Evolutionary conservation across 2,329 filamentous ascomycete genomes (phyloP), one percentile per base, ranked within the genome.

Genomic region (Beauveria australis): DNA sequence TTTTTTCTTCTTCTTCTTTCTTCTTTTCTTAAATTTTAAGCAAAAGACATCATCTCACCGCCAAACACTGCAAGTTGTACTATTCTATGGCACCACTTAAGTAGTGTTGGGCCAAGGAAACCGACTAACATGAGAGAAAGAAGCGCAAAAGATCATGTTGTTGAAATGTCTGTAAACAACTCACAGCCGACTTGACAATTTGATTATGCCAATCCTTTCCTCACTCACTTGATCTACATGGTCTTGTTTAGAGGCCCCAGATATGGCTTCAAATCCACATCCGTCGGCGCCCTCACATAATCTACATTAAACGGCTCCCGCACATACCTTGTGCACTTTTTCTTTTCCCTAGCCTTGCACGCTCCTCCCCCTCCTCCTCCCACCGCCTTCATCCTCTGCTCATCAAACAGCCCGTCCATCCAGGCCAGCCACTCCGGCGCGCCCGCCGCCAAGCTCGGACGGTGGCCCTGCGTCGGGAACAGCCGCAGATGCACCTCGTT

Each of bases 401-500:
- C 53, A 44, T 47, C 53, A 44, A 61, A 61, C 16, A n/a, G 59
- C 18, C 30, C 33, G n/a, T 61, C 60, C 7, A 61, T 33, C 48
- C 53, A 61, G 3, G 41, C 33, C 18, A 62, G 48, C 54, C 54
- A 62, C 43, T 62, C 53, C 24, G 60, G 48, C 19, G 28, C 49
- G 0, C 26, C 24, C 18, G 62, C 61, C 53, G 60, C 7, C 37
- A 63, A 18, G 7, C 51, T 33, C 14, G 61, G 55, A 14, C 40
- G 9, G 22, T 64, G 63, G 2, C 41, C 59, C 55, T 44, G 46
- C 1, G 22, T 40, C 16, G 44, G 33, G n/a, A 57, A 61, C 26
- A 59, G 9, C 18, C 59, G 30, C 46, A 63, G 33, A 22, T 64
- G 63, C 37, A 63, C 55, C 33, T 61, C 41, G 48, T 62, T 64